These are phyloP conservation scores for Pleurozium schreberi DNA, from an alignment of 225 moss, liverwort and hornwort genomes.

Conservation along the genomic window DNA sequence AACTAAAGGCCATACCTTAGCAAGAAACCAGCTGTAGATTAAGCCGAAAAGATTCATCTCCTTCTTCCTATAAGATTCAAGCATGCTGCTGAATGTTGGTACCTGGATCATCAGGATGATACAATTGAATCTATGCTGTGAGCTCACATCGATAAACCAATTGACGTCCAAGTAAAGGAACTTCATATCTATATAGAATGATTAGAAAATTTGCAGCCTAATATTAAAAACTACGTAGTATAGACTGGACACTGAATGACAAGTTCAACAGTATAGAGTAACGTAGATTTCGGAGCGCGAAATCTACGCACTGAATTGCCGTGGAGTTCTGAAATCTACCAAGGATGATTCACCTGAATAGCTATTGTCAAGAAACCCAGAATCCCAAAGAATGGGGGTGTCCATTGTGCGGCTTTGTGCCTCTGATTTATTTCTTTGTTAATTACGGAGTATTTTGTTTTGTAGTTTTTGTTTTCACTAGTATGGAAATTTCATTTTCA, in stretches of 20 bases:
- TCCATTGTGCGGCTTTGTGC: neutral
- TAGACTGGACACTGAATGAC: neutral
- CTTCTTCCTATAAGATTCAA: conserved; percentile 41
- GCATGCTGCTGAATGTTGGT: conserved; percentile 52
- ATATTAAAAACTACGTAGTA: neutral
- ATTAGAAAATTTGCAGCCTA: neutral
- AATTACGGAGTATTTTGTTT: no score
- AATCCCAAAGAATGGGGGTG: neutral
- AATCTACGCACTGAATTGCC: neutral
- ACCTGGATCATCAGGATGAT: conserved; percentile 18
- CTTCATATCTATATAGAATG: neutral
- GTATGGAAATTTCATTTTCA: neutral
- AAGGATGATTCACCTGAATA: neutral
- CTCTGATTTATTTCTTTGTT: neutral
- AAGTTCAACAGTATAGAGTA: neutral
- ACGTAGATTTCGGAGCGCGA: neutral
- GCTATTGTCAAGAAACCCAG: neutral
- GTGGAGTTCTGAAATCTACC: neutral
- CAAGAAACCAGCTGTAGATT: conserved; percentile 52
- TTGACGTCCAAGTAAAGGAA: neutral
- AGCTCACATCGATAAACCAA: neutral
- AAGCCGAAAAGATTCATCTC: conserved; percentile 60
- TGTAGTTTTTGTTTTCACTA: neutral
- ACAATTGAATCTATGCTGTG: neutral
- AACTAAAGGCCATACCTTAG: conserved; percentile 45